Base-by-base conservation (phyloP, 2,329 filamentous ascomycete species). In the Nigrospora sphaerica region DNA sequence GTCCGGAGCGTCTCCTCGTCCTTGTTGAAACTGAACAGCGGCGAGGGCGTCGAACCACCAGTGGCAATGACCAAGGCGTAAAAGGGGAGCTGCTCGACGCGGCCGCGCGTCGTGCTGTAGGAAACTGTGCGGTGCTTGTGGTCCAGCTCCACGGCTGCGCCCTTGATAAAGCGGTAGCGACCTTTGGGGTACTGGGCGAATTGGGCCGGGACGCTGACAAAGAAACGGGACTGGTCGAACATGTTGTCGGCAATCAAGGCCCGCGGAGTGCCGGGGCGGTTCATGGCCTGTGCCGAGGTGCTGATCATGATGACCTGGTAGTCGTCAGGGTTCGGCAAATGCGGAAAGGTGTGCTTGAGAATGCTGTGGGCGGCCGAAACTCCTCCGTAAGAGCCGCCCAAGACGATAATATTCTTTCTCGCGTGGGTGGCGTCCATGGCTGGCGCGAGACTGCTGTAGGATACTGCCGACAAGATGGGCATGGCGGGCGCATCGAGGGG, bases 361-460 rank as follows among this genome's bases (percentile, higher is more conserved):
- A 77, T 61, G 52, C 77, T 75, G 52, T 81, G 77, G 1, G 77
- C 73, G 4, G 63, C 67, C 6, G 70, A 72, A 4, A 78, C 46
- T 19, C 77, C 77, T 12, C 60, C 74, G 50, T 74, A 79, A 11
- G 74, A 78, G 17, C 69, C 74, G 19, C 77, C 77, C 2, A 81
- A 59, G 18, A 81, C 65, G 49, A 80, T 59, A 46, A 79, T 73
- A 46, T 65, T 68, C 34, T 65, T 66, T 12, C 23, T 28, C 23
- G 23, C 7, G 5, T 6, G 6, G 23, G 23, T 10, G 23, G 23
- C 10, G 23, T 28, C 23, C 23, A 28, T 28, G 23, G 23, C 23
- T 6, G 23, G 23, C 5, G 23, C 23, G 23, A 28, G 23, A 28
- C 23, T 28, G 23, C 23, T 9, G 23, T 28, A 28, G 23, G 23